Base-by-base conservation (phyloP, 257 asterid genomes). In the Vinca minor region DNA sequence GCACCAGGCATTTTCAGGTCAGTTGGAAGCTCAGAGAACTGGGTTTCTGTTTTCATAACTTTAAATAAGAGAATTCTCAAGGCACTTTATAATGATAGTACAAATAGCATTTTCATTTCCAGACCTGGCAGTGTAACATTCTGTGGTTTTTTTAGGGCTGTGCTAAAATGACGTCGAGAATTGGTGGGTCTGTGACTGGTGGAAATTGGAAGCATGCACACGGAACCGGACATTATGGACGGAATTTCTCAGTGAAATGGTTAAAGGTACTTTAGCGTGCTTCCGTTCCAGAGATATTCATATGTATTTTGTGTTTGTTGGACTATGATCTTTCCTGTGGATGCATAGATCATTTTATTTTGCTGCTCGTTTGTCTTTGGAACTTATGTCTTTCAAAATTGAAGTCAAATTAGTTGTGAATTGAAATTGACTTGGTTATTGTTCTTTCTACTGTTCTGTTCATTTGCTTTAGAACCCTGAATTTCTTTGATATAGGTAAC, bases 201-300 rank as follows among this genome's bases (percentile, higher is more conserved):
- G 98, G 98, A 62, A 92, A 85, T 80, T 88, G 98, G 98, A 89
- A 92, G 84, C 88, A 89, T 84, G 84, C 95, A 36, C 91, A 88
- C 63, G 98, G 98, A 76, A 86, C 95, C 76, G 98, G 96, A 67
- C 95, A 89, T 70, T 92, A 86, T 82, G 98, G 98, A 41, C 85
- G 95, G 58, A 92, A 92, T 78, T 92, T 92, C 74, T 84, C 92
- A 63, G 73, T 92, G 47, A 87, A 85, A 84, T 92, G 98, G 98
- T 77, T 89, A 69, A 92, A 92, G 96, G 96, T 92, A 73, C 39
- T 18, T 11, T 21, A 4, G 42, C 13, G 21, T 65, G 53, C 71
- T 73, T 2, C 38, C 38, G 7, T 34, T 34, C 7, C 38, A 8
- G 13, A 39, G 10, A 39, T 50, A 44, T 67, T 45, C 26, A 29